phyloP scores from a whole-genome alignment of 2,329 filamentous ascomycete genomes.

The Thelonectria olida region DNA sequence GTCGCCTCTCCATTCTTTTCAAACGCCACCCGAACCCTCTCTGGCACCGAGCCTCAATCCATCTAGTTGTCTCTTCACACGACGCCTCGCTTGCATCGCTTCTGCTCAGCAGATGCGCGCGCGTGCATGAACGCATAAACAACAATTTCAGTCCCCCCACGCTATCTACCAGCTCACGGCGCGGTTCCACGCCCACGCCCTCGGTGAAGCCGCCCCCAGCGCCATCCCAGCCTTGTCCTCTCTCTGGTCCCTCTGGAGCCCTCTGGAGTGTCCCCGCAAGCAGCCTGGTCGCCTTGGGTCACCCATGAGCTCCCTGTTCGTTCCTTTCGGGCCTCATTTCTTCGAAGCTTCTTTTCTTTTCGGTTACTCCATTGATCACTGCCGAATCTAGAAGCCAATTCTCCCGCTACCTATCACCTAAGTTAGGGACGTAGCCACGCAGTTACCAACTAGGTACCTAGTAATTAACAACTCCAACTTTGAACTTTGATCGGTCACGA shows the following conservation, averaged over 20 bases:
- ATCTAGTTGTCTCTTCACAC: background rate
- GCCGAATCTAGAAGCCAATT: constrained; percentile 29
- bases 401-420: constrained; percentile 12
- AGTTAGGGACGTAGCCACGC: no score
- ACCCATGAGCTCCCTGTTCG: constrained; percentile 29
- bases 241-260: background rate
- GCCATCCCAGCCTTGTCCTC: constrained; percentile 21
- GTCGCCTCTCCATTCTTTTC: background rate
- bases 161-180: constrained; percentile 37
- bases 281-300: constrained; percentile 25
- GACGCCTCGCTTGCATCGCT: constrained; percentile 10
- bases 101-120: constrained; percentile 3
- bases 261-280: constrained; percentile 22
- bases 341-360: constrained; percentile 26
- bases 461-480: no score
- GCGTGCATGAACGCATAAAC: constrained; percentile 43
- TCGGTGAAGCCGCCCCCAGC: constrained; percentile 40
- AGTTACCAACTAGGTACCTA: no score
- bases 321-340: constrained; percentile 20
- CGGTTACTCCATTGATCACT: constrained; percentile 12
- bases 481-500: no score
- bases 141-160: constrained; percentile 42
- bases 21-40: background rate
- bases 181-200: constrained; percentile 43
- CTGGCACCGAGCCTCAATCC: constrained; percentile 3